Evolutionary conservation across 2,329 filamentous ascomycete species (phyloP), one percentile per base, ranked within the genome.

Genomic region (Alternaria brassicicola): DNA sequence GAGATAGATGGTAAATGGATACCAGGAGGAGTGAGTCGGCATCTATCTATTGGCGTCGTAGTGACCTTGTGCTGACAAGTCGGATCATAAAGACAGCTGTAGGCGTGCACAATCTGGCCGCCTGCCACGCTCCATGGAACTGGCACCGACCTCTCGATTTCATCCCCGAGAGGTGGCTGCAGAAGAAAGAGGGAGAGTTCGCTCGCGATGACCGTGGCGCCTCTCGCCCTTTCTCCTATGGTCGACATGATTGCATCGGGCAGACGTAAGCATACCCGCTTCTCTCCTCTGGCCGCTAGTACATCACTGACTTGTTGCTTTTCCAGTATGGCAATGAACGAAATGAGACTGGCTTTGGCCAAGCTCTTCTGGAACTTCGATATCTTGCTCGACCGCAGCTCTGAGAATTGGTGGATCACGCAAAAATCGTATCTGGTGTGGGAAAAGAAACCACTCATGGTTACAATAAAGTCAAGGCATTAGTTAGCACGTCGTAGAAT

Each of bases 401-500:
- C 30, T 31, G 39, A 45, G 23, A 25, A 52, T 19, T 52, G 50
- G 50, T 52, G 50, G 50, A 36, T 45, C 28, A 26, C 50, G 10
- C 50, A 52, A 21, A 52, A 52, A 39, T 45, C 39, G 21, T 52
- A 45, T 36, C 28, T 52, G 39, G 23, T 52, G 6, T 52, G 50
- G 50, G 50, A 52, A 39, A 52, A 52, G 39, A 52, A 52, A 30
- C 39, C 50, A 10, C 50, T 52, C 50, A 45, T 36, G 39, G 50
- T 52, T 21, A 28, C 19, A 3, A 35, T 52, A 25, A 52, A 35
- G 23, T 25, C 50, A 7, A 36, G 7, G 30, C 39, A 45, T 25
- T 52, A 36, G 23, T 36, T 13, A 26, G 31, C 15, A 36, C 10
- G 25, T 21, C 6, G 12, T 6, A 3, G 1, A 6, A 17, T 25